Conservation (phyloP, 306 rosid species). For the Abrus precatorius region DNA sequence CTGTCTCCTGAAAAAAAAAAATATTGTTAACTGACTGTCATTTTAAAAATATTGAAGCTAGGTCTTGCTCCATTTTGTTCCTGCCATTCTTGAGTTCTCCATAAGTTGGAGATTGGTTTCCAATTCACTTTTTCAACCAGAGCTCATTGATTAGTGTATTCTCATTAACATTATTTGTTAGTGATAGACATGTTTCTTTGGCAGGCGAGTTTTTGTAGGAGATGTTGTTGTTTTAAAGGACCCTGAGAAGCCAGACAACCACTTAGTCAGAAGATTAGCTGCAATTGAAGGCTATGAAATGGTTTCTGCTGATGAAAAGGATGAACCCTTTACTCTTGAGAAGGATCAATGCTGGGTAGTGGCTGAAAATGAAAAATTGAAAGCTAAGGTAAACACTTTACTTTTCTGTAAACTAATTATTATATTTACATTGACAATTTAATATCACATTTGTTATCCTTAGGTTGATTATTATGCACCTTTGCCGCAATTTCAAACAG, state of each 20-base stretch:
- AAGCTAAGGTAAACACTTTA: constrained; percentile 72
- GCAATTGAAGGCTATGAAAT: constrained; percentile 94
- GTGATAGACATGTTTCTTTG: constrained; percentile 53
- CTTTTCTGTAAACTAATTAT: constrained; percentile 26
- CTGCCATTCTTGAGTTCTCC: neutral
- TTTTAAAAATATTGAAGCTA: neutral
- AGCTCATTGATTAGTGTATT: constrained; percentile 29
- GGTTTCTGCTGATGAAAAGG: constrained; percentile 83
- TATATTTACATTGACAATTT: neutral
- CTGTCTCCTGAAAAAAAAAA: neutral
- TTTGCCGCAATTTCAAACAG: constrained; percentile 20
- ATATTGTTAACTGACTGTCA: neutral
- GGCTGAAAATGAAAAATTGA: constrained; percentile 84
- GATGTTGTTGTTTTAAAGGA: constrained; percentile 92
- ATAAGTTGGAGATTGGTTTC: constrained; percentile 28
- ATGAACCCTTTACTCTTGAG: constrained; percentile 83
- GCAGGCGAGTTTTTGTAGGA: constrained; percentile 90
- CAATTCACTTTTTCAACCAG: constrained; percentile 3
- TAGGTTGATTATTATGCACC: constrained; percentile 32
- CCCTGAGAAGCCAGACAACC: constrained; percentile 72
- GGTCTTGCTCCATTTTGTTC: constrained; percentile 8
- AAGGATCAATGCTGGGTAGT: constrained; percentile 92
- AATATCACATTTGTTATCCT: constrained; percentile 27
- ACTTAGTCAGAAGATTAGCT: constrained; percentile 87
- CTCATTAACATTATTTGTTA: constrained; percentile 41